Evolutionary conservation across 2,329 filamentous ascomycete species (phyloP).

Genomic region (Aspergillus tamarii): DNA sequence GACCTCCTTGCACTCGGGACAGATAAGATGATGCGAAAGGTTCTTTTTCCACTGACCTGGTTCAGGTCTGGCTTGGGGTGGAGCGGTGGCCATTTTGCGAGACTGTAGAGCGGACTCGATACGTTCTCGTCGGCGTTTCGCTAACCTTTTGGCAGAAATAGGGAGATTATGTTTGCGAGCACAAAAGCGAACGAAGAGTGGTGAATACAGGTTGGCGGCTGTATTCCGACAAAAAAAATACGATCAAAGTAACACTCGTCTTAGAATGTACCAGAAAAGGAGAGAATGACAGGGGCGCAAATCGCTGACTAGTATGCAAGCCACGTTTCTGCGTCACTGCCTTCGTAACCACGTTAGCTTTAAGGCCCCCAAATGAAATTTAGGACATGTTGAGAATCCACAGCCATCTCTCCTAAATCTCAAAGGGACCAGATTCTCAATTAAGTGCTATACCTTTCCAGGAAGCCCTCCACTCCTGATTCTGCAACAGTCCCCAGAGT

Average conservation of each 20-base stretch:
- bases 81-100: constrained; percentile 40
- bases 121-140: constrained; percentile 45
- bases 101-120: constrained; percentile 31
- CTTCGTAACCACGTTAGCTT: constrained; percentile 38
- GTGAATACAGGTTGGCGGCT: constrained; percentile 71
- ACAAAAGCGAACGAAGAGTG: constrained; percentile 66
- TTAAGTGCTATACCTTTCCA: constrained; percentile 43
- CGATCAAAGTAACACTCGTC: constrained; percentile 6
- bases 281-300: constrained; percentile 29
- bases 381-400: constrained; percentile 14
- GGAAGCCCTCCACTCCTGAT: constrained; percentile 16
- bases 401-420: constrained; percentile 18
- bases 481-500: constrained; percentile 24
- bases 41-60: constrained; percentile 72
- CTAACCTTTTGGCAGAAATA: constrained; percentile 48
- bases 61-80: constrained; percentile 45
- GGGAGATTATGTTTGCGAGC: constrained; percentile 52
- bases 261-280: constrained; percentile 20
- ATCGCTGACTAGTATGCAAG: constrained; percentile 22
- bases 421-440: constrained; percentile 26
- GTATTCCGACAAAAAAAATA: constrained; percentile 26
- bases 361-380: constrained; percentile 20
- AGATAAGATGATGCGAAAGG: constrained; percentile 81
- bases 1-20: constrained; percentile 85
- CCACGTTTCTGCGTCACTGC: constrained; percentile 35